Conservation (phyloP, 1,284 basidiomycete species). For the Cryptococcus sp. region DNA sequence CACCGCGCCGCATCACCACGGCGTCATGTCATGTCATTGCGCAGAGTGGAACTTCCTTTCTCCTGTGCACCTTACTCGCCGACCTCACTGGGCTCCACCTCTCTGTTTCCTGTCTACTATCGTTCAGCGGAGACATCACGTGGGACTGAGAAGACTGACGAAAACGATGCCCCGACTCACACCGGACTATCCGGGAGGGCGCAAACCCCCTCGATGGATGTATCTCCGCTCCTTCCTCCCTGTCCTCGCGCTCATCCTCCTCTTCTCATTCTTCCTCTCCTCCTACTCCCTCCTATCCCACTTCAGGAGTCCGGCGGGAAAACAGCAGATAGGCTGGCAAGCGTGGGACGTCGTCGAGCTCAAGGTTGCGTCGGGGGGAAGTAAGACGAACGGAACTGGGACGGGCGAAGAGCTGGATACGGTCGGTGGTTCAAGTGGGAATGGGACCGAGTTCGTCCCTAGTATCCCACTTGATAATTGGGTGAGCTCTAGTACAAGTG, state of each 20-base stretch:
- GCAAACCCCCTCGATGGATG: slow-evolving; percentile 30
- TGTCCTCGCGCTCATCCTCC: slow-evolving; percentile 64
- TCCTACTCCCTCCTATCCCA: slow-evolving; percentile 51
- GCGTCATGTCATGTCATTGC: neutral
- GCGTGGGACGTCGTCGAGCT: slow-evolving; percentile 71
- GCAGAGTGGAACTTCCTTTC: neutral
- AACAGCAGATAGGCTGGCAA: slow-evolving; percentile 83
- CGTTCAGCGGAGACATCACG: neutral
- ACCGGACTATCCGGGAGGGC: slow-evolving; percentile 24
- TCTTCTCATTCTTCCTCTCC: slow-evolving; percentile 66
- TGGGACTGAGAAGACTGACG: neutral
- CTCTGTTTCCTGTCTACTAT: too few species aligned
- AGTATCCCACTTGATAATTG: slow-evolving; percentile 79
- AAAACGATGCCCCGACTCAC: slow-evolving; percentile 20
- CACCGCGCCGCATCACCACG: neutral
- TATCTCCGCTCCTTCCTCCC: slow-evolving; percentile 39
- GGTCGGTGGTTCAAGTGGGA: slow-evolving; percentile 48
- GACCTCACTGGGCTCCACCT: too few species aligned
- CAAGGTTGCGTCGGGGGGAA: slow-evolving; percentile 21
- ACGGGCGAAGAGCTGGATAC: slow-evolving; percentile 59
- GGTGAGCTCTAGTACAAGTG: slow-evolving; percentile 49
- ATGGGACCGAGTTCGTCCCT: slow-evolving; percentile 52
- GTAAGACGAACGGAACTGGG: slow-evolving; percentile 62
- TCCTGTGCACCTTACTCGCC: neutral
- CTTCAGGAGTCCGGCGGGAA: slow-evolving; percentile 65